phyloP scores from a whole-genome alignment of 305 asterid genomes.

The Fraxinus baroniana region DNA sequence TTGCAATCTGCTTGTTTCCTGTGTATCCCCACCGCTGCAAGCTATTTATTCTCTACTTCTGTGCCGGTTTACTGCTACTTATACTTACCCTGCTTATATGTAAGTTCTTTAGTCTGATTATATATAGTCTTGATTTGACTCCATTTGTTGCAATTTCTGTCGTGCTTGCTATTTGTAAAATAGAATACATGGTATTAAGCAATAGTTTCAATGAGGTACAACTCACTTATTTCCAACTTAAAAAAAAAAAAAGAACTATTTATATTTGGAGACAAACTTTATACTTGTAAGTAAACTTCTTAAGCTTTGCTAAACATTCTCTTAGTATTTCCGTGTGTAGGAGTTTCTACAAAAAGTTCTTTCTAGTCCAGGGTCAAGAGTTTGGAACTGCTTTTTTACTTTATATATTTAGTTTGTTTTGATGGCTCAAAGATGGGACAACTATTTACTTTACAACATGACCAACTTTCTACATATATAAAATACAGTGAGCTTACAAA shows the following conservation, averaged over 20 bases:
- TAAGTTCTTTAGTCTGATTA: constrained; percentile 43
- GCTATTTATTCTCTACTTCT: constrained; percentile 84
- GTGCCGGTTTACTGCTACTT: constrained; percentile 92
- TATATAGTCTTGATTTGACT: constrained; percentile 11
- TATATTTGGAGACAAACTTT: neutral
- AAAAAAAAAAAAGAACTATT: no score
- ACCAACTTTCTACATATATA: neutral
- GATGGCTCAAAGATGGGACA: neutral
- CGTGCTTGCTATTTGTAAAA: neutral
- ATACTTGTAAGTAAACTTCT: neutral
- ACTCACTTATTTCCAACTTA: neutral
- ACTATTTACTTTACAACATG: neutral
- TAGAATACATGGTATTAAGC: neutral
- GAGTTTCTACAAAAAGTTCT: neutral
- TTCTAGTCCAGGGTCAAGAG: neutral
- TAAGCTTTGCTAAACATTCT: neutral
- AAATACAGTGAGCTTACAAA: neutral
- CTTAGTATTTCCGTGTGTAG: neutral
- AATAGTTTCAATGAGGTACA: neutral
- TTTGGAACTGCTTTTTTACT: neutral
- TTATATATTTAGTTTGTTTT: neutral
- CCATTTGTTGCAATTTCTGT: neutral
- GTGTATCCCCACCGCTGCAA: constrained; percentile 94
- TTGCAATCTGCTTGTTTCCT: constrained; percentile 98
- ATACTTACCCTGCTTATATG: constrained; percentile 79